Conservation (phyloP, 345 rosid genomes). For the Salix dunnii region DNA sequence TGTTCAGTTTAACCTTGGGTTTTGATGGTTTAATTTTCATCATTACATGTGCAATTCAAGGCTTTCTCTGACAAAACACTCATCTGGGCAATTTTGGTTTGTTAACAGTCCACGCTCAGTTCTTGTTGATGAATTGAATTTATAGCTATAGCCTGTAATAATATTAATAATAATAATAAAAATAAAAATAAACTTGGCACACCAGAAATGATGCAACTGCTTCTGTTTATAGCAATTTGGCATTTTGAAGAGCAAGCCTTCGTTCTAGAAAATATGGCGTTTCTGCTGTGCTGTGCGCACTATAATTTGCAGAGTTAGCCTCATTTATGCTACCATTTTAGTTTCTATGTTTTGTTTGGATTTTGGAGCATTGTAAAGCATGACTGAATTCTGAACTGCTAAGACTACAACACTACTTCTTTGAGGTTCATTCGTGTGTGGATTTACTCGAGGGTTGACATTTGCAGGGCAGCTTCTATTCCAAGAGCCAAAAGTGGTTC, state of each 20-base stretch:
- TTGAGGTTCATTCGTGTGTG: not conserved
- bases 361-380: not conserved
- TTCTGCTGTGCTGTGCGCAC: not conserved
- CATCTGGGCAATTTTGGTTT: not conserved
- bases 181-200: not conserved
- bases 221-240: not conserved
- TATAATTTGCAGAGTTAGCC: not conserved
- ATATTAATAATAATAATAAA: too few species aligned
- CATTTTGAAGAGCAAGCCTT: not conserved
- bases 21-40: not conserved
- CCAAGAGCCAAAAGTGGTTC: conserved; percentile 26
- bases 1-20: not conserved
- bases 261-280: not conserved
- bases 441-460: not conserved
- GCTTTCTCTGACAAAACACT: not conserved
- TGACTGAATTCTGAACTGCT: not conserved
- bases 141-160: too few species aligned
- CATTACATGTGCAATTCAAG: not conserved
- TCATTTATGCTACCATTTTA: not conserved
- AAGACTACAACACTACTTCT: not conserved
- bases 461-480: conserved; percentile 32
- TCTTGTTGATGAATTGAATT: not conserved
- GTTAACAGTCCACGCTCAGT: not conserved
- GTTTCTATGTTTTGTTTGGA: not conserved
- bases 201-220: not conserved